Percentiles rank a stretch among this genome's conserved stretches.
Conservation (phyloP, 805 yeast genomes). For the Lachancea sp. region DNA sequence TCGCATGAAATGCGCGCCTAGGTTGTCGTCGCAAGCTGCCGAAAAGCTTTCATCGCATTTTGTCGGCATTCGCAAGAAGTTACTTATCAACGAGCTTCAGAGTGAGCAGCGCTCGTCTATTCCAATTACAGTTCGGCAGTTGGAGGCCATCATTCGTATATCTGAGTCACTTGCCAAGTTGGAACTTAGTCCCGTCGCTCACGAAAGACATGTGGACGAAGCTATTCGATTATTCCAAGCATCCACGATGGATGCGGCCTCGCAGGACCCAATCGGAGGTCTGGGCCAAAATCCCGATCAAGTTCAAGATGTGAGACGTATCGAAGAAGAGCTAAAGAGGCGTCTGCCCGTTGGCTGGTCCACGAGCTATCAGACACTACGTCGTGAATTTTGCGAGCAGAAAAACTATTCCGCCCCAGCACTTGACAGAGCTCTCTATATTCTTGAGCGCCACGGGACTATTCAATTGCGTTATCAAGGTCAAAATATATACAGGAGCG, state of each 20-base stretch:
- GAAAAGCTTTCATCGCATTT: slow-evolving; percentile 88
- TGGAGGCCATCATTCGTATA: slow-evolving; percentile 94
- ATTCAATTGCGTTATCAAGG: slow-evolving; percentile 84
- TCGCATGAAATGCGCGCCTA: slow-evolving; percentile 85
- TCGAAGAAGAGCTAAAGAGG: slow-evolving; percentile 80
- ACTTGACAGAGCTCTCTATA: slow-evolving; percentile 72
- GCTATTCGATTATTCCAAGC: slow-evolving; percentile 92
- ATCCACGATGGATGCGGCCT: slow-evolving; percentile 93
- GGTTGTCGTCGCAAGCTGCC: slow-evolving; percentile 81
- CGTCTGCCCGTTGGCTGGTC: slow-evolving; percentile 96
- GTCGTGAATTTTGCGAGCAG: slow-evolving; percentile 71
- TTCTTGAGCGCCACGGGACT: slow-evolving; percentile 81
- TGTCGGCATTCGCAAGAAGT: slow-evolving; percentile 79
- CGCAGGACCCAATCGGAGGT: slow-evolving; percentile 43
- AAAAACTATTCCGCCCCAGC: slow-evolving; percentile 61
- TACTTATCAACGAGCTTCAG: slow-evolving; percentile 72
- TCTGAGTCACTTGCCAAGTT: slow-evolving; percentile 90
- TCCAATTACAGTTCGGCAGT: slow-evolving; percentile 95
- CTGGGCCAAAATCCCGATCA: slow-evolving; percentile 49
- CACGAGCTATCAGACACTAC: slow-evolving; percentile 75
- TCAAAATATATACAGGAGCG: slow-evolving; percentile 68
- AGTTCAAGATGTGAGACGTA: slow-evolving; percentile 64
- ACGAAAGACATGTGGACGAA: slow-evolving; percentile 87
- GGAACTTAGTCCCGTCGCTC: slow-evolving; percentile 74
- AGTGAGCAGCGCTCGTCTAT: slow-evolving; percentile 88